These are phyloP conservation scores for Saksenaea vasiformis DNA, from an alignment of 371 early-diverging fungal species.

Conservation along the genomic window DNA sequence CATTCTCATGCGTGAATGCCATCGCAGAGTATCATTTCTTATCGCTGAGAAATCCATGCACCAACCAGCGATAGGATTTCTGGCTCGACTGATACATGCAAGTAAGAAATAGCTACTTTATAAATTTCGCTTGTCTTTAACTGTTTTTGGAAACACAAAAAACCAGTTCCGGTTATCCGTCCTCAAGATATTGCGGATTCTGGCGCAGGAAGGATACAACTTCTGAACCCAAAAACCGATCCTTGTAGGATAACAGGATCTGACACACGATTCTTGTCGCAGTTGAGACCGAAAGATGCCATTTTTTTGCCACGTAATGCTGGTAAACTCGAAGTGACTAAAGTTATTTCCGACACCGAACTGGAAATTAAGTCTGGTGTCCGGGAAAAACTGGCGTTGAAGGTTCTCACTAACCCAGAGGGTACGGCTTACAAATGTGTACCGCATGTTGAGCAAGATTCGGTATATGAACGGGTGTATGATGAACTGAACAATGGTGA, in stretches of 20 bases:
- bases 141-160: background rate
- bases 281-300: slow-evolving; percentile 60
- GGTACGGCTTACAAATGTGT: slow-evolving; percentile 69
- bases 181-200: slow-evolving; percentile 79
- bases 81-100: slow-evolving; percentile 71
- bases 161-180: slow-evolving; percentile 81
- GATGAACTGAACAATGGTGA: slow-evolving; percentile 72
- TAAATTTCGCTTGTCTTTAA: slow-evolving; percentile 2
- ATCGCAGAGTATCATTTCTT: slow-evolving; percentile 76
- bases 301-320: slow-evolving; percentile 58
- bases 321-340: slow-evolving; percentile 63
- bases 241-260: slow-evolving; percentile 65
- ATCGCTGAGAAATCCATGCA: slow-evolving; percentile 83
- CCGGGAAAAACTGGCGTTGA: slow-evolving; percentile 53
- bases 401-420: slow-evolving; percentile 51
- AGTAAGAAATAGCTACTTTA: slow-evolving; percentile 38
- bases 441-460: slow-evolving; percentile 84
- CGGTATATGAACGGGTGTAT: slow-evolving; percentile 79
- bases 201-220: slow-evolving; percentile 67
- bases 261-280: slow-evolving; percentile 66
- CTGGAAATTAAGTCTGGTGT: slow-evolving; percentile 60
- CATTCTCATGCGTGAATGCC: slow-evolving; percentile 73
- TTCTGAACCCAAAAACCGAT: slow-evolving; percentile 61
- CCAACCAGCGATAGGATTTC: slow-evolving; percentile 73
- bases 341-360: slow-evolving; percentile 80